Conservation (phyloP, 2,329 filamentous ascomycete genomes). For the Paraconiothyrium sp. region DNA sequence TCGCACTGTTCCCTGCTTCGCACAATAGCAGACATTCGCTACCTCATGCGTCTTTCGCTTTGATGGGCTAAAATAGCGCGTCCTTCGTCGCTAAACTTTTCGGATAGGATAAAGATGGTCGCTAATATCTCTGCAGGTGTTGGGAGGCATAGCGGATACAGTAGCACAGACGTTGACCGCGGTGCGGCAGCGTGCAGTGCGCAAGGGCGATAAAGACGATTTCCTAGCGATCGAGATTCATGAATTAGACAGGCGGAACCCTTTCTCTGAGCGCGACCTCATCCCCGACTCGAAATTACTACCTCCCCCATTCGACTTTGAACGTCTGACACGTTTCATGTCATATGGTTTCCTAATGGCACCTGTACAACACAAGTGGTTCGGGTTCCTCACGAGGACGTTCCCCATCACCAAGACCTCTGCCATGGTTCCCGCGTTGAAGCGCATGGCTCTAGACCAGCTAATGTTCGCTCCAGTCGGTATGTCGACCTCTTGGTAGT, state of each 20-base stretch:
- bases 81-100: too few relatives aligned
- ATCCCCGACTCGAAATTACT: conserved; percentile 69
- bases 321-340: conserved; percentile 94
- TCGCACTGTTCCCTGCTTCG: conserved; percentile 18
- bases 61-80: background rate
- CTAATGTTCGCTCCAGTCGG: conserved; percentile 90
- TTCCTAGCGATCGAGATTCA: conserved; percentile 86
- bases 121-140: conserved; percentile 55
- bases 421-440: conserved; percentile 80
- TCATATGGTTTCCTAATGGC: conserved; percentile 97
- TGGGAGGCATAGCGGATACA: conserved; percentile 95
- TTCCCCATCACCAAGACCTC: conserved; percentile 86
- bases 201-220: conserved; percentile 74
- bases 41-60: background rate
- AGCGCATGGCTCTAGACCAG: conserved; percentile 92
- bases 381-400: conserved; percentile 79
- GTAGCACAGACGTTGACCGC: conserved; percentile 93
- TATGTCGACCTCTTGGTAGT: conserved; percentile 48
- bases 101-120: background rate
- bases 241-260: conserved; percentile 84
- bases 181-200: conserved; percentile 72
- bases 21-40: background rate
- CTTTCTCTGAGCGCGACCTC: conserved; percentile 70
- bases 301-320: conserved; percentile 92
- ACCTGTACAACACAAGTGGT: conserved; percentile 95